phyloP scores from a whole-genome alignment of 768 basidiomycete species.

The Rhodotorula sphaerocarpa region DNA sequence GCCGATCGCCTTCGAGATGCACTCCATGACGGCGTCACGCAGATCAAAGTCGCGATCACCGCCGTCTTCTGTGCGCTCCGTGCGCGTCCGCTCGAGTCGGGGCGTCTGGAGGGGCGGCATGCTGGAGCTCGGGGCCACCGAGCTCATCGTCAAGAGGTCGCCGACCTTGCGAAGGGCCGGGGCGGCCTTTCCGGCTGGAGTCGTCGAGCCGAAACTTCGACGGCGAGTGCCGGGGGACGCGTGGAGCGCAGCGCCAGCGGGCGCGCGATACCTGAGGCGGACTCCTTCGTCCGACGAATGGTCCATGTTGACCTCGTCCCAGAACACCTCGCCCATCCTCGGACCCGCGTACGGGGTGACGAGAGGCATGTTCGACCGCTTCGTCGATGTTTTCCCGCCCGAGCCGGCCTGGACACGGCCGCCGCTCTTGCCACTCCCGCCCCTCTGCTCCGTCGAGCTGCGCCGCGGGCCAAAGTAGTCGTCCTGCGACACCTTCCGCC shows the following conservation, averaged over 20 bases:
- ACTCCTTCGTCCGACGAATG: conserved; percentile 22
- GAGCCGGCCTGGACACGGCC: too few species aligned
- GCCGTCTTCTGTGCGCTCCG: background rate
- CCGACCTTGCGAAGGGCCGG: conserved; percentile 42
- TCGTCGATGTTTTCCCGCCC: background rate
- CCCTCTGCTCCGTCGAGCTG: background rate
- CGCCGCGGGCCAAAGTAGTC: conserved; percentile 22
- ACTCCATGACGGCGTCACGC: conserved; percentile 93
- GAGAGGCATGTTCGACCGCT: conserved; percentile 13
- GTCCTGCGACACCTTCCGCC: background rate
- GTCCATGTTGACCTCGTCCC: conserved; percentile 13
- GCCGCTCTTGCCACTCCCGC: background rate
- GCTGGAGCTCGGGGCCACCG: background rate
- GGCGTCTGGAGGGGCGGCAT: conserved; percentile 5
- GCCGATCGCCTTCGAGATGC: conserved; percentile 94
- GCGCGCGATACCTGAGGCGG: conserved; percentile 5
- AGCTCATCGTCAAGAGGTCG: conserved; percentile 47
- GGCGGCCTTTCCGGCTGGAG: background rate
- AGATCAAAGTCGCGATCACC: conserved; percentile 72
- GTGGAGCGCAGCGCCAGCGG: background rate
- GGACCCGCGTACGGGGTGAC: conserved; percentile 36
- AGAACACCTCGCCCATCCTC: conserved; percentile 35
- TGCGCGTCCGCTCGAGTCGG: conserved; percentile 15
- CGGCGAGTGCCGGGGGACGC: background rate
- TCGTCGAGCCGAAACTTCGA: background rate